A percentile compares a stretch with the other conserved stretches of the same genome.
Evolutionary conservation across 228 moss, liverwort and hornwort genomes (phyloP).

Genomic region (Sphagnum magellanicum): DNA sequence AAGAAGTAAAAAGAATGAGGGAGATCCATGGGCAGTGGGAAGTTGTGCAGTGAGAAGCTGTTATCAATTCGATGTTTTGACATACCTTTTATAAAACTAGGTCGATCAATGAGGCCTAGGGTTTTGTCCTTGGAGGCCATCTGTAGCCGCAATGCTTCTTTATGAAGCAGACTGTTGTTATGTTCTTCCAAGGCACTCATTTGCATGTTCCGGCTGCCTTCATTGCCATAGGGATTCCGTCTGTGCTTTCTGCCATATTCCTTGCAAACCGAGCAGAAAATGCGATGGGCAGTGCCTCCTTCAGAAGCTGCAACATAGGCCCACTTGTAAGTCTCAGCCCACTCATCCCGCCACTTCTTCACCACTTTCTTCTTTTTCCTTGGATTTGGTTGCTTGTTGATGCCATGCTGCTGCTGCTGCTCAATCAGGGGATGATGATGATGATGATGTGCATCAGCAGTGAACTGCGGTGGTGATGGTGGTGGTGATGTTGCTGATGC

Average conservation of each 20-base stretch:
- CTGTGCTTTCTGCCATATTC: conserved; percentile 96
- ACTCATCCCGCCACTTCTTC: conserved; percentile 99
- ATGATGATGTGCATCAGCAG: conserved; percentile 25
- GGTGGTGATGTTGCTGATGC: too few relatives aligned
- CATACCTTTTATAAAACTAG: conserved; percentile 79
- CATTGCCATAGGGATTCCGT: conserved; percentile 95
- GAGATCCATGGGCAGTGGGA: too few relatives aligned
- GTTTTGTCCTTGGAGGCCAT: conserved; percentile 97
- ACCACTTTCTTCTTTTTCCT: conserved; percentile 98
- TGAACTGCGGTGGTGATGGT: conserved; percentile 24
- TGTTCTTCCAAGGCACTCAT: conserved; percentile 99
- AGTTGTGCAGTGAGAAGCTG: too few relatives aligned
- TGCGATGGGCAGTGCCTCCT: conserved; percentile 60
- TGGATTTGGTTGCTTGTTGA: conserved; percentile 65
- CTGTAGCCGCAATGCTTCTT: conserved; percentile 93
- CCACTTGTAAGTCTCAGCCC: conserved; percentile 99
- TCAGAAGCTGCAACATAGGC: conserved; percentile 89
- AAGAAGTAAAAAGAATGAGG: too few relatives aligned
- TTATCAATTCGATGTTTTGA: too few relatives aligned
- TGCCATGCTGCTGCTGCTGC: conserved; percentile 49
- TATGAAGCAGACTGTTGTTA: conserved; percentile 90
- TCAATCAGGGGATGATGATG: conserved; percentile 26
- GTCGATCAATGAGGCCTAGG: conserved; percentile 79
- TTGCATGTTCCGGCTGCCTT: conserved; percentile 99
- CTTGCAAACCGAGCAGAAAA: conserved; percentile 96